Conservation (phyloP, 768 basidiomycete genomes). For the Hebeloma cylindrosporum region DNA sequence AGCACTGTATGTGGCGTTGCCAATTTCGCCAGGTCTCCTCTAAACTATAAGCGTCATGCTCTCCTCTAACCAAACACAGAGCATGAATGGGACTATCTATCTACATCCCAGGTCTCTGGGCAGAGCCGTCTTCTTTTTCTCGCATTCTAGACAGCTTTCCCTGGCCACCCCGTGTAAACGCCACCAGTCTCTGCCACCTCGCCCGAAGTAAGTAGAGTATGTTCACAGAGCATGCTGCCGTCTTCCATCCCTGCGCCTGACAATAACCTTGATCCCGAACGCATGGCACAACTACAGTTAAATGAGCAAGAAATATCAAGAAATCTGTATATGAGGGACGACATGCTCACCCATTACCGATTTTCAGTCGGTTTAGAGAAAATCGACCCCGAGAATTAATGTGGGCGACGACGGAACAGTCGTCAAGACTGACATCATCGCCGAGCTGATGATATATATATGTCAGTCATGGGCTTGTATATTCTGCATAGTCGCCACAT, state of each 20-base stretch:
- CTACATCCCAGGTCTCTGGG: no score
- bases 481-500: background rate
- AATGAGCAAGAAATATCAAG: no score
- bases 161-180: conserved; percentile 47
- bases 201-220: conserved; percentile 46
- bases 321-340: no score
- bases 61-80: no score
- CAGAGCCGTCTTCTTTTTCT: no score
- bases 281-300: conserved; percentile 44
- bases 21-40: no score
- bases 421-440: conserved; percentile 42
- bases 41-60: no score
- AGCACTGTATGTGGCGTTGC: no score
- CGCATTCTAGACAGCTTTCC: no score
- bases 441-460: conserved; percentile 34
- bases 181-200: conserved; percentile 42
- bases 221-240: conserved; percentile 47
- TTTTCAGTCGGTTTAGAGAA: conserved; percentile 40
- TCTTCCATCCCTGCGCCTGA: conserved; percentile 53
- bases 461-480: background rate
- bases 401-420: conserved; percentile 48
- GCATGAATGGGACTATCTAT: no score
- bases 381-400: conserved; percentile 49
- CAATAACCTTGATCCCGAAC: conserved; percentile 45
- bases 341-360: conserved; percentile 43